A percentile compares a stretch with the other conserved stretches of the same genome.
phyloP scores from a whole-genome alignment of 345 rosid genomes.

The Syzygium jambos region DNA sequence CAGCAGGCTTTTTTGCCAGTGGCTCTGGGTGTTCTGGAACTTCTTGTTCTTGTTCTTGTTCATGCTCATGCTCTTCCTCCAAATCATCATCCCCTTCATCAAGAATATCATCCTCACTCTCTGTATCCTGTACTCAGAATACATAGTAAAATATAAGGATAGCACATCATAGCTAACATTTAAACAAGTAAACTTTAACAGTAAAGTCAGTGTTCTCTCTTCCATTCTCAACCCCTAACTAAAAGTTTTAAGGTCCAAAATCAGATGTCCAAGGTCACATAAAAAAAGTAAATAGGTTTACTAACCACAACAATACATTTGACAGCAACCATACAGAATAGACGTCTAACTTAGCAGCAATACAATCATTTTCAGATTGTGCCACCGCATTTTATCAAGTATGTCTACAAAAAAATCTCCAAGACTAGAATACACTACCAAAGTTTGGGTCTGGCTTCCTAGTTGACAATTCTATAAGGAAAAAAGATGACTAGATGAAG shows the following conservation, averaged over 20 bases:
- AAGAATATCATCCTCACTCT: slow-evolving; percentile 74
- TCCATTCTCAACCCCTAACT: neutral
- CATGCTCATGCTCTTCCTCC: slow-evolving; percentile 69
- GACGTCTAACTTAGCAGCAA: neutral
- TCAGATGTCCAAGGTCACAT: neutral
- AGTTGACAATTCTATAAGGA: neutral
- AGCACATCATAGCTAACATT: neutral
- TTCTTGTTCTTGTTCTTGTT: slow-evolving; percentile 53
- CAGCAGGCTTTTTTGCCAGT: slow-evolving; percentile 31
- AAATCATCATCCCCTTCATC: slow-evolving; percentile 77
- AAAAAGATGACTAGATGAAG: neutral
- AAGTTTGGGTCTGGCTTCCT: neutral
- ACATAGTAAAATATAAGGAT: neutral
- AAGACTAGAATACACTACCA: neutral
- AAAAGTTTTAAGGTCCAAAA: neutral
- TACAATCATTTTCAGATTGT: neutral
- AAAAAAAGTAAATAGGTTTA: neutral
- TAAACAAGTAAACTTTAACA: neutral
- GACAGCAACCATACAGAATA: neutral
- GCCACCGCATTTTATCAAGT: neutral
- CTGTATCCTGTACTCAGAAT: slow-evolving; percentile 51
- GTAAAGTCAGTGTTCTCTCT: neutral
- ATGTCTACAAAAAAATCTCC: neutral
- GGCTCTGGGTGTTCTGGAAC: slow-evolving; percentile 35
- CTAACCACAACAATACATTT: neutral